These are phyloP conservation scores for Plantago coronopus DNA, from an alignment of 305 asterid species.

Conservation along the genomic window DNA sequence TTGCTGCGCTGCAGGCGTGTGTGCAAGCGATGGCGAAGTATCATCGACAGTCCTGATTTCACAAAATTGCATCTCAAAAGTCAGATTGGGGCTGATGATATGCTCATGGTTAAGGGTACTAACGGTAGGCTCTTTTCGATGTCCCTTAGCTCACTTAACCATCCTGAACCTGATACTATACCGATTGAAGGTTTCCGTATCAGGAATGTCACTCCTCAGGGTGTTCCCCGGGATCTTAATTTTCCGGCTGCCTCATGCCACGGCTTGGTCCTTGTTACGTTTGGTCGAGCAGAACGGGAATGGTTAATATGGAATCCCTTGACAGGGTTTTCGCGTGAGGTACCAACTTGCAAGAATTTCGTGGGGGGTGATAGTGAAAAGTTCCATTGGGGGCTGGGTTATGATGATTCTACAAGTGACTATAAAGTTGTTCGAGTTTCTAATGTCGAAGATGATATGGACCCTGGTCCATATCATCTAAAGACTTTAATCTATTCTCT, in stretches of 20 bases:
- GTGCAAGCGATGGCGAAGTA: neutral
- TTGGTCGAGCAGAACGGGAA: neutral
- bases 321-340: neutral
- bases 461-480: neutral
- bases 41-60: neutral
- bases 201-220: neutral
- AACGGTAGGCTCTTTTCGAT: neutral
- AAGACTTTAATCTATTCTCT: neutral
- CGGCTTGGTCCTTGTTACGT: neutral
- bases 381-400: neutral
- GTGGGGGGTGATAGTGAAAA: neutral
- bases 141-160: neutral
- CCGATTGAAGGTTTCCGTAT: too few relatives aligned
- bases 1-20: neutral
- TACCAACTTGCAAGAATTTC: neutral
- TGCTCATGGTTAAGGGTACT: neutral
- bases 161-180: neutral
- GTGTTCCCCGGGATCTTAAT: neutral
- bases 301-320: neutral
- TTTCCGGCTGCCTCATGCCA: neutral
- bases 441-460: too few relatives aligned
- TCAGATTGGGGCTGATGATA: neutral
- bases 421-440: neutral
- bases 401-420: neutral
- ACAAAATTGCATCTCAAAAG: neutral